phyloP scores from a whole-genome alignment of 805 yeast species.

The Ogataea methanolica region DNA sequence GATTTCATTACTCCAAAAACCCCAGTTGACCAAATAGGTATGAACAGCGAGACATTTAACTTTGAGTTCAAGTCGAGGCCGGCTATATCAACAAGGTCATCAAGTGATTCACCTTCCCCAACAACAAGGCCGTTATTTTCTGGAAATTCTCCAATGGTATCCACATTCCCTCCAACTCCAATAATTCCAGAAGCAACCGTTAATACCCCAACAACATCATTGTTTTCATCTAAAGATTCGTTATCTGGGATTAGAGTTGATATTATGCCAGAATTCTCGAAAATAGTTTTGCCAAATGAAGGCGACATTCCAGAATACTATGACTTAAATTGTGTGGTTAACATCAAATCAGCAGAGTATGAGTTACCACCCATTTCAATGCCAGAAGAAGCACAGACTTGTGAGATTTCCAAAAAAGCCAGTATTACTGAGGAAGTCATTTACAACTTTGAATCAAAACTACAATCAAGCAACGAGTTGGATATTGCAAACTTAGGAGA shows the following conservation, averaged over 20 bases:
- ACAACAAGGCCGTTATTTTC: slow-evolving; percentile 7
- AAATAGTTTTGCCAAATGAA: slow-evolving; percentile 14
- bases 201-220: background rate
- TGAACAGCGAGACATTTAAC: slow-evolving; percentile 5
- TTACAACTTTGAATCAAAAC: slow-evolving; percentile 12
- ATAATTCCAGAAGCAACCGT: background rate
- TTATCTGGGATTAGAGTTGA: slow-evolving; percentile 19
- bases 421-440: slow-evolving; percentile 20
- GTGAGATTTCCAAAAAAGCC: slow-evolving; percentile 16
- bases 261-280: slow-evolving; percentile 24
- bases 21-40: slow-evolving; percentile 22
- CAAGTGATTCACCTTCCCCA: slow-evolving; percentile 9
- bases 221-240: slow-evolving; percentile 3
- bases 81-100: background rate
- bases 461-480: slow-evolving; percentile 5
- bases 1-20: slow-evolving; percentile 16
- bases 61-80: background rate
- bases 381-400: slow-evolving; percentile 13
- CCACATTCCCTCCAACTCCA: slow-evolving; percentile 10
- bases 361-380: slow-evolving; percentile 20
- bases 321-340: slow-evolving; percentile 22
- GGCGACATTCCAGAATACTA: slow-evolving; percentile 10
- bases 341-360: slow-evolving; percentile 21
- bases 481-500: slow-evolving; percentile 22
- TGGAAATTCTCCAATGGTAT: slow-evolving; percentile 12